phyloP scores from a whole-genome alignment of 371 early-diverging fungal species.

The Apophysomyces elegans region DNA sequence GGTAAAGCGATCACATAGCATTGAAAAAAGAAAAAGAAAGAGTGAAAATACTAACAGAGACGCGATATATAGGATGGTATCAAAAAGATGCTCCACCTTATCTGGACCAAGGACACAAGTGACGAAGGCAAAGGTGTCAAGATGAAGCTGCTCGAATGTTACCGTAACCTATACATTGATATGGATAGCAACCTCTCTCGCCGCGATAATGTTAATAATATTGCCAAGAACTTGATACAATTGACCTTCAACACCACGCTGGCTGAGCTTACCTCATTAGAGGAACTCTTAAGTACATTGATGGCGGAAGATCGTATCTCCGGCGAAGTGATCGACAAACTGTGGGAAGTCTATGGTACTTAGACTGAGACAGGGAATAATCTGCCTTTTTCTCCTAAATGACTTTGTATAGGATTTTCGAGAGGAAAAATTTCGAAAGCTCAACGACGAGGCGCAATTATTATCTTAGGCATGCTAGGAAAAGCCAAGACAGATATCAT shows the following conservation, averaged over 20 bases:
- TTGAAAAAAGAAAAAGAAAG: neutral
- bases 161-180: constrained; percentile 79
- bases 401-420: constrained; percentile 55
- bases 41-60: no score
- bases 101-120: constrained; percentile 90
- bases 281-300: constrained; percentile 82
- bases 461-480: constrained; percentile 91
- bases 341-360: constrained; percentile 85
- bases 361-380: neutral
- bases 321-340: constrained; percentile 71
- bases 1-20: constrained; percentile 40
- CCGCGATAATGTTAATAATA: constrained; percentile 66
- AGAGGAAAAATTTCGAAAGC: constrained; percentile 66
- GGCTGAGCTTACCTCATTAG: constrained; percentile 93
- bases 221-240: constrained; percentile 75
- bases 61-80: constrained; percentile 71
- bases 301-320: constrained; percentile 67
- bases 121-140: constrained; percentile 86
- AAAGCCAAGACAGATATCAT: constrained; percentile 81
- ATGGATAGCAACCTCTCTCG: constrained; percentile 57
- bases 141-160: constrained; percentile 79
- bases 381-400: neutral
- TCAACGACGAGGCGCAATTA: constrained; percentile 89
- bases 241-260: constrained; percentile 85
- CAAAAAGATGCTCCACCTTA: constrained; percentile 91